Evolutionary conservation across 352 stramenopile species (phyloP).

Genomic region (Phytophthora pseudosyringae): DNA sequence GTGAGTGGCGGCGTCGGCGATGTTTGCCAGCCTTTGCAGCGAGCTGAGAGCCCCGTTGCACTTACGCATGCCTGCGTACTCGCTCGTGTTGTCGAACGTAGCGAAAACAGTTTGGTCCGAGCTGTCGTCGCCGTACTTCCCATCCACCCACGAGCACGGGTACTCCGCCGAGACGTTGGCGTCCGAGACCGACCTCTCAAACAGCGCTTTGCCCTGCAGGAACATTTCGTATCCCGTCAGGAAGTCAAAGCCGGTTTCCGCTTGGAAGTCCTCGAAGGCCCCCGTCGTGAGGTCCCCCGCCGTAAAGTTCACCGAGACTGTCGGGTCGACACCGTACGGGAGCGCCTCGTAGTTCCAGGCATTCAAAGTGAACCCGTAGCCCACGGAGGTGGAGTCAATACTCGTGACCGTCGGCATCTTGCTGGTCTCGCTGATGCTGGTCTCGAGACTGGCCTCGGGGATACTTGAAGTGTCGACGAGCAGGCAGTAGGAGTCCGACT

Average conservation of each 20-base stretch:
- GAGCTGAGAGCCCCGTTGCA: slow-evolving; percentile 47
- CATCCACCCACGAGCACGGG: slow-evolving; percentile 39
- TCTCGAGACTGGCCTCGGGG: slow-evolving; percentile 3
- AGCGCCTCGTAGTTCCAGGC: slow-evolving; percentile 55
- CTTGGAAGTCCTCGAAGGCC: slow-evolving; percentile 30
- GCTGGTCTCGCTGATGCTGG: slow-evolving; percentile 28
- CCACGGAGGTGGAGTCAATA: slow-evolving; percentile 43
- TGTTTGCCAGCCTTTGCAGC: slow-evolving; percentile 35
- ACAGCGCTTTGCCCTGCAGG: slow-evolving; percentile 48
- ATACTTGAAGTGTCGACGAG: slow-evolving; percentile 10
- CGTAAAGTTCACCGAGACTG: slow-evolving; percentile 25
- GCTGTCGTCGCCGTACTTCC: slow-evolving; percentile 25
- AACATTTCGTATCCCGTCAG: slow-evolving; percentile 47
- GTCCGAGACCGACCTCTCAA: slow-evolving; percentile 47
- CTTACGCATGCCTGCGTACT: slow-evolving; percentile 30
- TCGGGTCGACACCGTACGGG: slow-evolving; percentile 26
- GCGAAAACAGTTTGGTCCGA: slow-evolving; percentile 16
- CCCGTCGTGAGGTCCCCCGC: background rate
- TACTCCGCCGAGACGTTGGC: slow-evolving; percentile 39
- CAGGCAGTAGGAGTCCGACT: slow-evolving; percentile 35
- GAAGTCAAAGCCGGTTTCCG: slow-evolving; percentile 24
- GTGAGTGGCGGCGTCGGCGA: slow-evolving; percentile 33
- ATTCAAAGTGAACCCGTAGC: slow-evolving; percentile 45
- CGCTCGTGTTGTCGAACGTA: slow-evolving; percentile 21
- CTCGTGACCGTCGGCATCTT: slow-evolving; percentile 36